Conservation (phyloP, 108 stramenopile genomes). For the Cyclostephanos invisitatus region DNA sequence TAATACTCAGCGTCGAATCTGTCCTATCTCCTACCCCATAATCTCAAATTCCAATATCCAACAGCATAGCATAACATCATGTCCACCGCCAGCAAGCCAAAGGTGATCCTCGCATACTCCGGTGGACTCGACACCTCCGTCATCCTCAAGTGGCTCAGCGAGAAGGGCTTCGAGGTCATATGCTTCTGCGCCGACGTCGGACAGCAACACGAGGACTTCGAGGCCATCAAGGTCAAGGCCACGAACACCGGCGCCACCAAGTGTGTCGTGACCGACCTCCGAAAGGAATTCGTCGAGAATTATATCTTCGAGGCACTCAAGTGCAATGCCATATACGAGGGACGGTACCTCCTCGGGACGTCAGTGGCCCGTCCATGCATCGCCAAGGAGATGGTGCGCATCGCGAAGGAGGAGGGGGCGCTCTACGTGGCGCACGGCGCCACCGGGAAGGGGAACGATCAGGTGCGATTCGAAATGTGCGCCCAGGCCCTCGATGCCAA, state of each 20-base stretch:
- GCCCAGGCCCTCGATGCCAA: slow-evolving; percentile 94
- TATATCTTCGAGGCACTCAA: slow-evolving; percentile 96
- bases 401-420: slow-evolving; percentile 92
- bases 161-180: slow-evolving; percentile 97
- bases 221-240: slow-evolving; percentile 89
- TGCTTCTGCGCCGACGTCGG: slow-evolving; percentile 97
- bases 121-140: slow-evolving; percentile 99
- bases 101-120: slow-evolving; percentile 92
- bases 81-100: slow-evolving; percentile 74
- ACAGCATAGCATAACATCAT: slow-evolving; percentile 6
- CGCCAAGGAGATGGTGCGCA: slow-evolving; percentile 97
- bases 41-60: neutral
- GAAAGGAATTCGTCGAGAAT: slow-evolving; percentile 93
- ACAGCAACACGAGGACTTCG: slow-evolving; percentile 87
- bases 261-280: slow-evolving; percentile 92
- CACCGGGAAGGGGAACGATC: slow-evolving; percentile 99
- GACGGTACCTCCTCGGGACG: slow-evolving; percentile 91
- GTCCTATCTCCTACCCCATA: too few relatives aligned
- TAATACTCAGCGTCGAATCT: neutral
- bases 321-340: slow-evolving; percentile 95
- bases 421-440: slow-evolving; percentile 95
- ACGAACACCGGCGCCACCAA: slow-evolving; percentile 83
- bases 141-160: slow-evolving; percentile 97
- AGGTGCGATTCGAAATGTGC: slow-evolving; percentile 99
- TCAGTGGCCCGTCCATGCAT: slow-evolving; percentile 99